These are phyloP conservation scores for Hymenoscyphus infarciens DNA, from an alignment of 2,329 filamentous ascomycete genomes.

Conservation along the genomic window DNA sequence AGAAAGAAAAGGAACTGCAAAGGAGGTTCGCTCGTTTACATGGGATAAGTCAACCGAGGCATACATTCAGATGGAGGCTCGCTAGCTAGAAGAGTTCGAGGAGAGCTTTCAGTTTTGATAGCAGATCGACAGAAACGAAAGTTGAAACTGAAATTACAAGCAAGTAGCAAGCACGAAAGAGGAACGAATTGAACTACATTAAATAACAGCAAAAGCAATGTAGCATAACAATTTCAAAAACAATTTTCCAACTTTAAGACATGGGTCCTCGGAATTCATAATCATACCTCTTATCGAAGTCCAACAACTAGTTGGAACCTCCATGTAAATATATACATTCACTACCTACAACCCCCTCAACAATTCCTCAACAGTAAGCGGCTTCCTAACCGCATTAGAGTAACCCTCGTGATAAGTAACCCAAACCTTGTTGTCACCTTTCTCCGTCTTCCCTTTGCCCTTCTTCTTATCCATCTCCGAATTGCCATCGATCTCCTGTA, in stretches of 20 bases:
- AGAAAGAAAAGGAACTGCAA: no score
- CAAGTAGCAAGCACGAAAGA: no score
- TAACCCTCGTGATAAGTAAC: slow-evolving; percentile 86
- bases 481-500: slow-evolving; percentile 43
- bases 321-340: neutral
- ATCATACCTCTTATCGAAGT: neutral
- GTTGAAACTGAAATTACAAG: no score
- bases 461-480: slow-evolving; percentile 52
- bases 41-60: no score
- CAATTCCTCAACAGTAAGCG: slow-evolving; percentile 76
- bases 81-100: no score
- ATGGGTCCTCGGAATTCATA: neutral
- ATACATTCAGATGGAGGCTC: no score
- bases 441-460: slow-evolving; percentile 34
- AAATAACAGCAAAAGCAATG: no score
- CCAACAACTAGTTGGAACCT: neutral
- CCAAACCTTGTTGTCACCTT: slow-evolving; percentile 66
- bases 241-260: neutral
- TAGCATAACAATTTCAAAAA: no score
- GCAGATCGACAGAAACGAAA: no score
- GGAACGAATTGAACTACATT: no score
- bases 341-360: slow-evolving; percentile 56
- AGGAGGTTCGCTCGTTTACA: no score
- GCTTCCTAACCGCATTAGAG: slow-evolving; percentile 88
- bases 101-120: no score